phyloP scores from a whole-genome alignment of 2,329 filamentous ascomycete species.

The Alternaria burnsii region DNA sequence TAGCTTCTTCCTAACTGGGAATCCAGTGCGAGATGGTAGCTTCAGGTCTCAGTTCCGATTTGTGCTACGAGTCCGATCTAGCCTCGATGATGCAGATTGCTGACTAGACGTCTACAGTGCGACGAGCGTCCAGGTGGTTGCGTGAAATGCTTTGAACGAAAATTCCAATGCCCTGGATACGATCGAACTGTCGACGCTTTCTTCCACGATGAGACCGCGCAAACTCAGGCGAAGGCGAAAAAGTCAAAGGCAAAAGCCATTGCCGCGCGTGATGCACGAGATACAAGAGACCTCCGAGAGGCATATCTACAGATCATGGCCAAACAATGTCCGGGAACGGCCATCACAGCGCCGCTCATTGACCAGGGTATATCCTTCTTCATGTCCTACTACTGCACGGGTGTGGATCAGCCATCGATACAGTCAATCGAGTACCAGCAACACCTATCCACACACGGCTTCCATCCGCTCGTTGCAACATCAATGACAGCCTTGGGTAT shows the following conservation, averaged over 20 bases:
- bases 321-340: conserved; percentile 19
- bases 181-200: conserved; percentile 38
- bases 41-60: background rate
- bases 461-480: conserved; percentile 44
- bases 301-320: conserved; percentile 11
- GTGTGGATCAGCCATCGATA: conserved; percentile 40
- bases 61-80: background rate
- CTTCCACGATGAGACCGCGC: conserved; percentile 44
- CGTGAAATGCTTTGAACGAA: conserved; percentile 36
- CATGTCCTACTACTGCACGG: conserved; percentile 39
- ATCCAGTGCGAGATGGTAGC: conserved; percentile 9
- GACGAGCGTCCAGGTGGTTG: conserved; percentile 42
- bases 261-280: conserved; percentile 32
- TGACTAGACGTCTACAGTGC: conserved; percentile 31
- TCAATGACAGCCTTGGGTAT: conserved; percentile 49
- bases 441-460: conserved; percentile 41
- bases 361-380: conserved; percentile 47
- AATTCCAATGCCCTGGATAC: conserved; percentile 43
- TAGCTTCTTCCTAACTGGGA: conserved; percentile 8
- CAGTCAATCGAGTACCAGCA: conserved; percentile 32
- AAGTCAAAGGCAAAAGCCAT: conserved; percentile 44
- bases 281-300: conserved; percentile 8
- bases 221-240: conserved; percentile 37
- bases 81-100: conserved; percentile 2
- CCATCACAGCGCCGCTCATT: conserved; percentile 33